phyloP scores from a whole-genome alignment of 129 eudicot genomes.

The Flaveria ramosissima region DNA sequence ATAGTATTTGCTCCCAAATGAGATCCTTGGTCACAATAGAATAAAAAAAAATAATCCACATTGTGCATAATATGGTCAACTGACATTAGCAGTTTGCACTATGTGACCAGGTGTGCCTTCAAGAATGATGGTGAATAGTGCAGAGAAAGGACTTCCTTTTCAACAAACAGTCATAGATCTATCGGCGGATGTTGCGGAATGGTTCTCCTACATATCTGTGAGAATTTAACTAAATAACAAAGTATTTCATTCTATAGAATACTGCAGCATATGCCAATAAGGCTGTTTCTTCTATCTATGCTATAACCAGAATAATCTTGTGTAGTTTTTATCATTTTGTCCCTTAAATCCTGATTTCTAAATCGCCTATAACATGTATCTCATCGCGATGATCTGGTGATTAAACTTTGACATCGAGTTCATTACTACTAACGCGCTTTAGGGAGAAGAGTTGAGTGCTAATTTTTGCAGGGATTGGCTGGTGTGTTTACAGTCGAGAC shows the following conservation, averaged over 20 bases:
- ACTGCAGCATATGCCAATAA: too few relatives aligned
- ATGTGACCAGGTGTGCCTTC: conserved; percentile 39
- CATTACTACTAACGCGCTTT: neutral
- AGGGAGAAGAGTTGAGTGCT: conserved; percentile 15
- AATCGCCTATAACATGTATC: neutral
- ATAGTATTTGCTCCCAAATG: too few relatives aligned
- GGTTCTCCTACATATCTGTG: conserved; percentile 47
- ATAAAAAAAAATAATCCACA: too few relatives aligned
- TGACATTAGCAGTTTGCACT: neutral
- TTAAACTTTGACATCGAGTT: neutral
- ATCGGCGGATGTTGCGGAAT: conserved; percentile 23
- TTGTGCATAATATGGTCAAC: neutral
- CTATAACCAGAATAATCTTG: too few relatives aligned
- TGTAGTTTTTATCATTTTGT: neutral
- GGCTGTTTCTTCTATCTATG: too few relatives aligned
- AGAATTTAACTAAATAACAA: conserved; percentile 5
- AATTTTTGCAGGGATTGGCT: conserved; percentile 46
- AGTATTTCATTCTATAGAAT: too few relatives aligned
- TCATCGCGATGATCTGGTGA: neutral
- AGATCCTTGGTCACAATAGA: too few relatives aligned
- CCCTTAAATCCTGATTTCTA: neutral
- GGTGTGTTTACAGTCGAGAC: conserved; percentile 37
- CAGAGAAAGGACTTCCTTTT: conserved; percentile 18
- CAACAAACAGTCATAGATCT: conserved; percentile 35
- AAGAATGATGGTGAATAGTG: conserved; percentile 21